A percentile compares a stretch with the other conserved stretches of the same genome.
phyloP scores from a whole-genome alignment of 1,139 yeast genomes.

The Scheffersomyces titani region DNA sequence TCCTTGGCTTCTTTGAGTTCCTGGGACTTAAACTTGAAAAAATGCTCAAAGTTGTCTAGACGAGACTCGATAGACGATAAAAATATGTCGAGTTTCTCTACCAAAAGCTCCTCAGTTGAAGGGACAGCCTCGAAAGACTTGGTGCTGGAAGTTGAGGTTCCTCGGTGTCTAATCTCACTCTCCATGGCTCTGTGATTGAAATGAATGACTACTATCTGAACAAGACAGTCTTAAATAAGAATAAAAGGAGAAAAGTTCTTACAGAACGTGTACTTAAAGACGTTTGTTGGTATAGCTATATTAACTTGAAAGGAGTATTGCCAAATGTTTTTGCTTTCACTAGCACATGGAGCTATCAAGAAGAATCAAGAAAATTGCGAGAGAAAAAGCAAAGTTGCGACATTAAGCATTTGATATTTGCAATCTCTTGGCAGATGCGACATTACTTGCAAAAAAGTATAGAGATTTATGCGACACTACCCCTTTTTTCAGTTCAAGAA shows the following conservation, averaged over 20 bases:
- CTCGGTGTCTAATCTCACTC: constrained; percentile 1
- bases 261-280: neutral
- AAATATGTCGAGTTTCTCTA: constrained; percentile 54
- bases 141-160: constrained; percentile 3
- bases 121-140: neutral
- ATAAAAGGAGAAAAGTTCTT: neutral
- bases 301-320: neutral
- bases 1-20: constrained; percentile 11
- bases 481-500: neutral
- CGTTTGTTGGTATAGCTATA: neutral
- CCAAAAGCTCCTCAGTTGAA: constrained; percentile 46
- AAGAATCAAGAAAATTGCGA: neutral
- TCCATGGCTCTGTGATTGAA: neutral
- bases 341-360: neutral
- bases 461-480: neutral
- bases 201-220: neutral
- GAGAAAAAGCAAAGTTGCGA: neutral
- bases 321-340: neutral
- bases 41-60: constrained; percentile 53
- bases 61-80: constrained; percentile 55
- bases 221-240: neutral
- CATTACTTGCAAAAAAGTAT: neutral
- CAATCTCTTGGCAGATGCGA: neutral
- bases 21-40: constrained; percentile 37
- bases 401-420: neutral